phyloP scores from a whole-genome alignment of 305 asterid genomes.

The Solanum hybrid region DNA sequence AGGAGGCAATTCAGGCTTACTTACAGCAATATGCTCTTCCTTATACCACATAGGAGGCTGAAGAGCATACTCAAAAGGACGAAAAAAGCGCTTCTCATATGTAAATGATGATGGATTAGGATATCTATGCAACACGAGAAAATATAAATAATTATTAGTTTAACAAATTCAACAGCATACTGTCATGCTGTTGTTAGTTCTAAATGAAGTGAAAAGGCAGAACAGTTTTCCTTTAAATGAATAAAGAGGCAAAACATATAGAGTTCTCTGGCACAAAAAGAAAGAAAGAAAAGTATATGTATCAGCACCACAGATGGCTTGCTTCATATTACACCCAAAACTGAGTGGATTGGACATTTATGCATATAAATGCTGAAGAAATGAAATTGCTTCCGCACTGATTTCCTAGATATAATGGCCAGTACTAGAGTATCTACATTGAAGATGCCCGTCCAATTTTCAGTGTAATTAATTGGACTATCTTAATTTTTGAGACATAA shows the following conservation, averaged over 20 bases:
- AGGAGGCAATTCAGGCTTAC: constrained; percentile 84
- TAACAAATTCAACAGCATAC: neutral
- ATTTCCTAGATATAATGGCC: neutral
- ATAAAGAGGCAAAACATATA: neutral
- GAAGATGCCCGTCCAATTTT: neutral
- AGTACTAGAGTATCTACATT: neutral
- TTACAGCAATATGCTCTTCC: constrained; percentile 77
- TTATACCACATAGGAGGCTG: constrained; percentile 89
- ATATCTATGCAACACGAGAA: constrained; percentile 41
- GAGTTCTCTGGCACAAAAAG: neutral
- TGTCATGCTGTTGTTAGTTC: neutral
- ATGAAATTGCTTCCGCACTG: neutral
- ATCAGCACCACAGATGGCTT: neutral
- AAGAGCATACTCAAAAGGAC: constrained; percentile 95
- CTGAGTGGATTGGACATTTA: neutral
- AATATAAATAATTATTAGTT: constrained; percentile 2
- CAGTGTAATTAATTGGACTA: neutral
- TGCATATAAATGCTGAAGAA: neutral
- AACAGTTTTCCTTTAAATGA: neutral
- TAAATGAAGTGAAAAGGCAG: neutral
- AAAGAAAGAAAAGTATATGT: neutral
- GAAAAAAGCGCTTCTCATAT: constrained; percentile 85
- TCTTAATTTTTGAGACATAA: neutral
- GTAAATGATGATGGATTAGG: constrained; percentile 94
- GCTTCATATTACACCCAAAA: neutral